A percentile compares a stretch with the other conserved stretches of the same genome.
phyloP scores from a whole-genome alignment of 2,329 filamentous ascomycete species.

The Fusarium dlaminii region DNA sequence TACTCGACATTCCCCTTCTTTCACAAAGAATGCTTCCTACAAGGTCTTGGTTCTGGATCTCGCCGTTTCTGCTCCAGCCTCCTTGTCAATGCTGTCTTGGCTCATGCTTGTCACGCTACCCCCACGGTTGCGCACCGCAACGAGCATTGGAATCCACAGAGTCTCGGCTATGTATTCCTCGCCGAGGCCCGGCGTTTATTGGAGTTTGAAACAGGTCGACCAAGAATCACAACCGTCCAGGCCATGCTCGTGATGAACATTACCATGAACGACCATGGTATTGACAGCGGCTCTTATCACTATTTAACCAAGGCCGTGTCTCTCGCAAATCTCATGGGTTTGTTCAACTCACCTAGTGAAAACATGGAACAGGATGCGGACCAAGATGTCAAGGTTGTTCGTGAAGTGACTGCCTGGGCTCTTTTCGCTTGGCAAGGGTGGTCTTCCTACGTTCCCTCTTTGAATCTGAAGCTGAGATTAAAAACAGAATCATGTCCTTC shows the following conservation, averaged over 20 bases:
- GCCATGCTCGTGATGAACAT: not conserved
- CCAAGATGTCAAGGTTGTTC: not conserved
- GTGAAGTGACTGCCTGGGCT: not conserved
- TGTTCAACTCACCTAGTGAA: not conserved
- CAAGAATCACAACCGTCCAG: not conserved
- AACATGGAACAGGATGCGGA: not conserved
- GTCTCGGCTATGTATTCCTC: not conserved
- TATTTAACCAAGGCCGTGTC: not conserved
- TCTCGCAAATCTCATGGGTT: not conserved
- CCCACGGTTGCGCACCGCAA: not conserved
- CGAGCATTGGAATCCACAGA: not conserved
- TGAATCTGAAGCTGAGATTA: not conserved
- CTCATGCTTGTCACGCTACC: not conserved
- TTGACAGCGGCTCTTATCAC: not conserved
- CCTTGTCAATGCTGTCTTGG: not conserved
- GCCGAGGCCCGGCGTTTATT: not conserved
- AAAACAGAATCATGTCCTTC: not conserved
- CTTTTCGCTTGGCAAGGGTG: not conserved
- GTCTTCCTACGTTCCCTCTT: not conserved
- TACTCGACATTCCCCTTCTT: not conserved
- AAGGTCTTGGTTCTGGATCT: not conserved
- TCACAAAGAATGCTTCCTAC: not conserved
- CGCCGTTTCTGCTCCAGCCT: not conserved
- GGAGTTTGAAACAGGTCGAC: not conserved
- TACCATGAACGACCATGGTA: not conserved